These are phyloP conservation scores for Globisporangium mamillatum DNA, from an alignment of 352 stramenopile genomes.

Conservation along the genomic window DNA sequence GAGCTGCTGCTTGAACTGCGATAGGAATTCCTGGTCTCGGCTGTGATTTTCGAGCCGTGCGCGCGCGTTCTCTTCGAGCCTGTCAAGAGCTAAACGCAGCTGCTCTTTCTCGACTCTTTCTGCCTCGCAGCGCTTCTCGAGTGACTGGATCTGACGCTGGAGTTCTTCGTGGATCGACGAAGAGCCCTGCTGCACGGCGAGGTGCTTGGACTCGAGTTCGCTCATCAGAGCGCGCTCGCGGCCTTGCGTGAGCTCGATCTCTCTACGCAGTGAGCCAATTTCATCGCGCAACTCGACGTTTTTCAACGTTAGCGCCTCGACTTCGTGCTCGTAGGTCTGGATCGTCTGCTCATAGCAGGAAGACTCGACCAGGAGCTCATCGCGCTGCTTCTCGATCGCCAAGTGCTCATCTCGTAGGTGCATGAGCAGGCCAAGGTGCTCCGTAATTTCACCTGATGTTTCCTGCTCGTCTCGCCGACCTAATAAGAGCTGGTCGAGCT, in stretches of 20 bases:
- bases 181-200: constrained; percentile 10
- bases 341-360: constrained; percentile 41
- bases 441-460: neutral
- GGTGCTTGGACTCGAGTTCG: neutral
- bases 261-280: constrained; percentile 29
- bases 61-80: constrained; percentile 28
- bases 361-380: constrained; percentile 43
- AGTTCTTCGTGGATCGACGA: constrained; percentile 21
- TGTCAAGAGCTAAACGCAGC: constrained; percentile 31
- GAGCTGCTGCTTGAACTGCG: constrained; percentile 58
- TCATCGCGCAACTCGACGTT: constrained; percentile 26
- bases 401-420: constrained; percentile 24
- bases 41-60: constrained; percentile 25
- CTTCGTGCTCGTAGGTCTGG: constrained; percentile 35
- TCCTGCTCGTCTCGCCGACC: neutral
- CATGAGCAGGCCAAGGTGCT: constrained; percentile 22
- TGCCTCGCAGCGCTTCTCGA: constrained; percentile 21
- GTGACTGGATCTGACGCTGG: constrained; percentile 21
- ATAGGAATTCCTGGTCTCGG: constrained; percentile 42
- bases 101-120: constrained; percentile 29
- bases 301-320: constrained; percentile 28
- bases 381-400: constrained; percentile 25
- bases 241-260: constrained; percentile 23
- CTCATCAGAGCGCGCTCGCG: constrained; percentile 14
- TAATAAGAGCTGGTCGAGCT: constrained; percentile 5